A percentile compares a stretch with the other conserved stretches of the same genome.
Evolutionary conservation across 106 monocot species (phyloP).

Genomic region (Acorus gramineus): DNA sequence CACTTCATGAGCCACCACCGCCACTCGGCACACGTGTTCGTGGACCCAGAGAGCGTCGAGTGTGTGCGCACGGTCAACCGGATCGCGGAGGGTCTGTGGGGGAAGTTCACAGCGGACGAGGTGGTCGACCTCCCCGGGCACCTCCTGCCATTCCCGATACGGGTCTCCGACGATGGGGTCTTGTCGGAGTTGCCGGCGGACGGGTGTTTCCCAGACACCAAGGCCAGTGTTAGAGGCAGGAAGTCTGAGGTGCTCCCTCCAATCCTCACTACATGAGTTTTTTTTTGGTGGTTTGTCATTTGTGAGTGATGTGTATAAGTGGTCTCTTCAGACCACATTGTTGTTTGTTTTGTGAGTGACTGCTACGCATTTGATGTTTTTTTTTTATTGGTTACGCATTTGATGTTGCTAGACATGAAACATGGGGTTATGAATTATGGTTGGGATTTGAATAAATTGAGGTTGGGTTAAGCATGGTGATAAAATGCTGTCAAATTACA

Average conservation of each 20-base stretch:
- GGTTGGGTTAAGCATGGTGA: no score
- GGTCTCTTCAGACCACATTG: no score
- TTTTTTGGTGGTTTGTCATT: no score
- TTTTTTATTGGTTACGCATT: no score
- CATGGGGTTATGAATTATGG: no score
- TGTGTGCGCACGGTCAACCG: slow-evolving; percentile 36
- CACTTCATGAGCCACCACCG: slow-evolving; percentile 38
- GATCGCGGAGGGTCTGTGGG: slow-evolving; percentile 30
- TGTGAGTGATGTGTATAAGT: no score
- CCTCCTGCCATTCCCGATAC: slow-evolving; percentile 49
- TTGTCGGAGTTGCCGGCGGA: slow-evolving; percentile 29
- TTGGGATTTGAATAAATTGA: no score
- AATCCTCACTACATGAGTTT: slow-evolving; percentile 30
- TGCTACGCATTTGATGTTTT: no score
- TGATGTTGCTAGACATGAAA: no score
- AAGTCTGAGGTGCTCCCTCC: slow-evolving; percentile 28
- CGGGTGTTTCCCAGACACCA: slow-evolving; percentile 47
- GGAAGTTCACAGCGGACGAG: slow-evolving; percentile 25
- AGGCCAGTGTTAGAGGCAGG: slow-evolving; percentile 39
- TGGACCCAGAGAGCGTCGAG: slow-evolving; percentile 46
- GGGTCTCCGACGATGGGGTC: slow-evolving; percentile 32
- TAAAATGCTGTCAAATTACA: no score
- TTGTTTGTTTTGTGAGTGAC: no score
- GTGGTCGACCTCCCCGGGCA: slow-evolving; percentile 51
- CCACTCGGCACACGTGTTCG: slow-evolving; percentile 9